Conservation (phyloP, 2,329 filamentous ascomycete species). For the Tolypocladium tundrense region DNA sequence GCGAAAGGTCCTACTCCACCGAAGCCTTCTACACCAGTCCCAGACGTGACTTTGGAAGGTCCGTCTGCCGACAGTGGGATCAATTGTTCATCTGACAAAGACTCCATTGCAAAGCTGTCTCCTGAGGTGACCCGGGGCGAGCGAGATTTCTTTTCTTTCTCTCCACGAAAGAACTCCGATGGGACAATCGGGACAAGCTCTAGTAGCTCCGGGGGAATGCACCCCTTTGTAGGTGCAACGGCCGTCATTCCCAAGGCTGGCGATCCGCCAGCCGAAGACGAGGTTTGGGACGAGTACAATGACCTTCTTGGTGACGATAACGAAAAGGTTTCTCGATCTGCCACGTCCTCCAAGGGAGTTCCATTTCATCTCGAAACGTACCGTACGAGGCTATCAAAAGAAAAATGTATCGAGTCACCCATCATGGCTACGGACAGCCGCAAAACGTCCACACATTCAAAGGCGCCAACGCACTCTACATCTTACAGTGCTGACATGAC, state of each 20-base stretch:
- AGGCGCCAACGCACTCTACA: conserved; percentile 34
- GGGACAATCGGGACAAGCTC: conserved; percentile 40
- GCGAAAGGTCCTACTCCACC: conserved; percentile 38
- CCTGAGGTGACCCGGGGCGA: conserved; percentile 19
- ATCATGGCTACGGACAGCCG: conserved; percentile 26
- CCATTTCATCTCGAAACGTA: conserved; percentile 47
- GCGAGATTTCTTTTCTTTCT: conserved; percentile 64
- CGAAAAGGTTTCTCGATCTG: conserved; percentile 34
- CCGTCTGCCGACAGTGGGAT: conserved; percentile 21
- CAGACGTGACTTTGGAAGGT: conserved; percentile 26
- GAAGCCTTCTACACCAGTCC: conserved; percentile 24
- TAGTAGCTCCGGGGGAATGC: conserved; percentile 51
- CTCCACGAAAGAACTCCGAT: conserved; percentile 61
- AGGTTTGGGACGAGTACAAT: conserved; percentile 91
- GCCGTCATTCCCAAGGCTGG: conserved; percentile 53
- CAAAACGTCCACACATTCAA: conserved; percentile 21
- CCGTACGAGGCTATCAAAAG: conserved; percentile 24
- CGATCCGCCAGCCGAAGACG: conserved; percentile 64
- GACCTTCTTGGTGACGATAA: conserved; percentile 65
- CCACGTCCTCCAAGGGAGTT: conserved; percentile 44
- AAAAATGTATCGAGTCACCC: conserved; percentile 35
- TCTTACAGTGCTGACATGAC: conserved; percentile 46
- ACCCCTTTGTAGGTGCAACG: conserved; percentile 51
- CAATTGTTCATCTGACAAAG: conserved; percentile 18
- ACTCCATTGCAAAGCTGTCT: conserved; percentile 18